phyloP scores from a whole-genome alignment of 306 rosid genomes.

The Malus orientalis region DNA sequence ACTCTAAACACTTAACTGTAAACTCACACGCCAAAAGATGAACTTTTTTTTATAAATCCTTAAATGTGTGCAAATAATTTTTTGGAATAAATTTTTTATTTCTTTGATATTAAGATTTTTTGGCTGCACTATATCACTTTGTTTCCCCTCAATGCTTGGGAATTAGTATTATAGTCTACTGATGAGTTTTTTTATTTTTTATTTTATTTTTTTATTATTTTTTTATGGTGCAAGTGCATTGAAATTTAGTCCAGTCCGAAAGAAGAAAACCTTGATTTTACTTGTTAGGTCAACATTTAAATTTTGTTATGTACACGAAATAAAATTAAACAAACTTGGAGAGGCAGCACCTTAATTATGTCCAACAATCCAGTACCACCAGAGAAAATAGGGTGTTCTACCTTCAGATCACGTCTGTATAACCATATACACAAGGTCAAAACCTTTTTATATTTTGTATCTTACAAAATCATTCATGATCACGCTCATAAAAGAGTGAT shows the following conservation, averaged over 20 bases:
- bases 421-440: too few relatives aligned
- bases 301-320: background rate
- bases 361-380: background rate
- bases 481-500: too few relatives aligned
- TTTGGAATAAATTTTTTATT: background rate
- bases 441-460: too few relatives aligned
- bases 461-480: too few relatives aligned
- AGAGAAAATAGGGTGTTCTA: too few relatives aligned
- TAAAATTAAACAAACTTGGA: background rate
- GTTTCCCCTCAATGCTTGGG: background rate
- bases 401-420: too few relatives aligned
- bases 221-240: background rate
- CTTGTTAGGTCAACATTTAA: background rate
- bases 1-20: background rate
- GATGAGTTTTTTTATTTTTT: too few relatives aligned
- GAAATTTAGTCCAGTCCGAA: background rate
- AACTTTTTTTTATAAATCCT: background rate
- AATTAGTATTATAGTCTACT: too few relatives aligned
- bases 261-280: background rate
- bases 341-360: background rate
- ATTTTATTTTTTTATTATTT: too few relatives aligned
- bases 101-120: background rate
- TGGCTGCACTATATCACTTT: background rate
- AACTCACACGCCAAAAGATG: background rate
- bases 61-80: background rate